Conservation (phyloP, 345 rosid species). For the Eucalyptus pumila region DNA sequence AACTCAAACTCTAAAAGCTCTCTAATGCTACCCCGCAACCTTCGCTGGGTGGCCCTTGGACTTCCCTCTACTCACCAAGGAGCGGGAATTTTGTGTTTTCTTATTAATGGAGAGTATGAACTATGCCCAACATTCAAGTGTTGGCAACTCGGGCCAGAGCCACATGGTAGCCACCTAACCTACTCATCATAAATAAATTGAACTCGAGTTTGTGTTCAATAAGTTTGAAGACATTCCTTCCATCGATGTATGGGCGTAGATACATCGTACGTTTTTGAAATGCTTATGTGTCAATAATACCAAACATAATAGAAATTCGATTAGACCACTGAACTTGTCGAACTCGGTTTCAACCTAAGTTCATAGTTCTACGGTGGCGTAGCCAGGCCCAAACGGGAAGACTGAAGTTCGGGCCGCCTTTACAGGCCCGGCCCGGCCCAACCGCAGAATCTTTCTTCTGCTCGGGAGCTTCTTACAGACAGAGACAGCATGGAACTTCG, state of each 20-base stretch:
- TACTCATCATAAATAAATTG: background rate
- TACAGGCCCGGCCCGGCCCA: background rate
- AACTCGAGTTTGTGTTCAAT: background rate
- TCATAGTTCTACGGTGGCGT: background rate
- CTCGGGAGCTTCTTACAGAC: background rate
- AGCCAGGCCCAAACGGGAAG: background rate
- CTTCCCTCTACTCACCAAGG: background rate
- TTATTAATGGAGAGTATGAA: background rate
- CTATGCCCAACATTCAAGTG: too few species aligned
- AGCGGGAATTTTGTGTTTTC: background rate
- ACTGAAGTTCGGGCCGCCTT: too few species aligned
- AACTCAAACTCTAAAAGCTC: background rate
- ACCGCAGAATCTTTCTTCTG: background rate
- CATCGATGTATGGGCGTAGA: background rate
- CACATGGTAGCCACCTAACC: fast-evolving
- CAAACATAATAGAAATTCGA: background rate
- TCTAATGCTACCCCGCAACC: background rate
- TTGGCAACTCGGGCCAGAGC: background rate
- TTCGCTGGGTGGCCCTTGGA: fast-evolving
- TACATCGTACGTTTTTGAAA: background rate
- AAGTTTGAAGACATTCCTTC: background rate
- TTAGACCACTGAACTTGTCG: background rate
- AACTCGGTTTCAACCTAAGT: background rate
- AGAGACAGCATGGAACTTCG: background rate
- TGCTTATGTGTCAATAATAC: background rate